Evolutionary conservation across 176 grass and related monocot species (phyloP).

Genomic region (Aegilops longissima): DNA sequence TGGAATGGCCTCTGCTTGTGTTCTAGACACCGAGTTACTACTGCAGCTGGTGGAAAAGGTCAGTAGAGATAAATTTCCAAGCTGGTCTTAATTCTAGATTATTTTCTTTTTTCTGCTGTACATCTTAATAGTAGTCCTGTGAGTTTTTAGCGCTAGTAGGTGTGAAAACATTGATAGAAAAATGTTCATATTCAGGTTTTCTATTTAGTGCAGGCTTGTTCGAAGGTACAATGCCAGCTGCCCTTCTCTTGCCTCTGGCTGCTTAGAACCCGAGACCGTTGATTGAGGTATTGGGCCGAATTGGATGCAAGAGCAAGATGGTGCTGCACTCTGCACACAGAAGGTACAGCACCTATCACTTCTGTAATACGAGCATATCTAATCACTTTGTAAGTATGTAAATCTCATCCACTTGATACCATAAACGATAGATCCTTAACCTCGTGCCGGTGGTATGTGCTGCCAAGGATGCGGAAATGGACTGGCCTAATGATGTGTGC

Average conservation of each 20-base stretch:
- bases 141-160: not conserved
- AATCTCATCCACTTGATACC: not conserved
- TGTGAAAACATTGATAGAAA: not conserved
- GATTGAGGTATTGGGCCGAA: not conserved
- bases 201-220: not conserved
- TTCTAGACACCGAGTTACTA: not conserved
- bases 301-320: not conserved
- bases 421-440: not conserved
- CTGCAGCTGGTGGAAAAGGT: slow-evolving; percentile 27
- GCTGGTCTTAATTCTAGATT: not conserved
- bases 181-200: not conserved
- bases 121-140: not conserved
- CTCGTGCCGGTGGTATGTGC: not conserved
- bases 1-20: slow-evolving; percentile 18
- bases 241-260: not conserved
- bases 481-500: not conserved
- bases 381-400: slow-evolving; percentile 17
- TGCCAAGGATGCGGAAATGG: slow-evolving; percentile 18
- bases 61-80: not conserved
- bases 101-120: not conserved
- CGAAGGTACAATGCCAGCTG: not conserved
- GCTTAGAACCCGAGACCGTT: not conserved
- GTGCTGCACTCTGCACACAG: not conserved
- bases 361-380: not conserved
- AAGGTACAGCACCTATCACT: not conserved